These are phyloP conservation scores for Saccharomyces hybrid DNA, from an alignment of 1,139 yeast genomes.

Conservation along the genomic window DNA sequence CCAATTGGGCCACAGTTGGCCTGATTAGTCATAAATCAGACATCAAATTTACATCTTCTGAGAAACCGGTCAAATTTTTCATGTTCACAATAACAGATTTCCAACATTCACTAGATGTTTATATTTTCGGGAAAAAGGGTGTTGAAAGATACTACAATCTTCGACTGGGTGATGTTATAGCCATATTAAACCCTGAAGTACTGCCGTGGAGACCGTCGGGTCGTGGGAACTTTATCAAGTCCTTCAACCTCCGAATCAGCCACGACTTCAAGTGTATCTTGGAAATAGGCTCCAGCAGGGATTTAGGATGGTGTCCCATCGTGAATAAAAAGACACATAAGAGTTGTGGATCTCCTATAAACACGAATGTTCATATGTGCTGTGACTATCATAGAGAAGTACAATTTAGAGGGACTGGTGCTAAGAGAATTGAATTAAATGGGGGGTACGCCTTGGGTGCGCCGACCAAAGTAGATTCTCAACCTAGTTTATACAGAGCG, in stretches of 20 bases:
- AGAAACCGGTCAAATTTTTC: constrained; percentile 45
- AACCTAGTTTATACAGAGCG: constrained; percentile 31
- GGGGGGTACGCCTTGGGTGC: constrained; percentile 45
- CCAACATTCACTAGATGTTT: constrained; percentile 46
- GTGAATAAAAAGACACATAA: constrained; percentile 38
- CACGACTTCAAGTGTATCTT: constrained; percentile 38
- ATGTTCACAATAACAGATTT: constrained; percentile 64
- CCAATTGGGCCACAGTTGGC: constrained; percentile 34
- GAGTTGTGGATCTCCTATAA: constrained; percentile 53
- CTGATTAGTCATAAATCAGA: constrained; percentile 52
- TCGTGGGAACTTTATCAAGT: constrained; percentile 26
- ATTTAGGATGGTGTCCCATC: constrained; percentile 60
- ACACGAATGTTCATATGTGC: constrained; percentile 42
- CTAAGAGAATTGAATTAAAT: constrained; percentile 66
- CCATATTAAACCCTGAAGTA: constrained; percentile 66
- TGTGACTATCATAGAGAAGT: constrained; percentile 70
- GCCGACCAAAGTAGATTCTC: constrained; percentile 36
- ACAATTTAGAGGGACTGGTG: constrained; percentile 44
- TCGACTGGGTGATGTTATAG: constrained; percentile 64
- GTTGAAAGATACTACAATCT: constrained; percentile 66
- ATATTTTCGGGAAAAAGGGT: constrained; percentile 55
- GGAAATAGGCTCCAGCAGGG: constrained; percentile 48
- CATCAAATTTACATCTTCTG: constrained; percentile 39
- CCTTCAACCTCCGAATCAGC: constrained; percentile 56
- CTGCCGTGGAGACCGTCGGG: constrained; percentile 35